phyloP scores from a whole-genome alignment of 805 yeast genomes.

The Candida coleopterorum region DNA sequence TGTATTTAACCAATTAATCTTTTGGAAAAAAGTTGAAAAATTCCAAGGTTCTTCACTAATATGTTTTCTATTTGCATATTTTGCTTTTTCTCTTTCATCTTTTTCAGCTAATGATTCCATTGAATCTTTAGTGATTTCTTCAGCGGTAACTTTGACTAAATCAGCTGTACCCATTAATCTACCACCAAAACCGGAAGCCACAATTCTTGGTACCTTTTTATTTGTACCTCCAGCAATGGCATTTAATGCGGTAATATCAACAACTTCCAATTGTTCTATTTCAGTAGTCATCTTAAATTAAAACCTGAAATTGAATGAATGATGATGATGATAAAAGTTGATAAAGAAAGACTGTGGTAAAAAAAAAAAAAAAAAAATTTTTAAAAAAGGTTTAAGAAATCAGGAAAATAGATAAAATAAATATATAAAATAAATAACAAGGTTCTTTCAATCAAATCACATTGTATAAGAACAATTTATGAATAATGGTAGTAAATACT shows the following conservation, averaged over 20 bases:
- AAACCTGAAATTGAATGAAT: background rate
- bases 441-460: too few species aligned
- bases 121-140: constrained; percentile 51
- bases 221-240: constrained; percentile 80
- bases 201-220: constrained; percentile 64
- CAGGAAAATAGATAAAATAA: background rate
- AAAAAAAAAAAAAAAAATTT: background rate
- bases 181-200: constrained; percentile 75
- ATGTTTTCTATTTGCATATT: constrained; percentile 44
- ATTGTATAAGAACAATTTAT: too few species aligned
- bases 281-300: constrained; percentile 6
- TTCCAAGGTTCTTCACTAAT: constrained; percentile 83
- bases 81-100: constrained; percentile 35
- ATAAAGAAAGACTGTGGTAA: too few species aligned
- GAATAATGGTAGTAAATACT: too few species aligned
- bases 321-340: background rate
- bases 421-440: too few species aligned
- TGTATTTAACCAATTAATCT: constrained; percentile 75
- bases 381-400: background rate
- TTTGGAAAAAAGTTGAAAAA: constrained; percentile 61
- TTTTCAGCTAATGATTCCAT: constrained; percentile 38
- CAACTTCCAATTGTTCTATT: constrained; percentile 21
- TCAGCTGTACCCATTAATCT: constrained; percentile 76
- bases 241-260: constrained; percentile 67
- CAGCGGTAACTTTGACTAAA: constrained; percentile 64